phyloP scores from a whole-genome alignment of 75 land plant species.

The Pinus tabuliformis region DNA sequence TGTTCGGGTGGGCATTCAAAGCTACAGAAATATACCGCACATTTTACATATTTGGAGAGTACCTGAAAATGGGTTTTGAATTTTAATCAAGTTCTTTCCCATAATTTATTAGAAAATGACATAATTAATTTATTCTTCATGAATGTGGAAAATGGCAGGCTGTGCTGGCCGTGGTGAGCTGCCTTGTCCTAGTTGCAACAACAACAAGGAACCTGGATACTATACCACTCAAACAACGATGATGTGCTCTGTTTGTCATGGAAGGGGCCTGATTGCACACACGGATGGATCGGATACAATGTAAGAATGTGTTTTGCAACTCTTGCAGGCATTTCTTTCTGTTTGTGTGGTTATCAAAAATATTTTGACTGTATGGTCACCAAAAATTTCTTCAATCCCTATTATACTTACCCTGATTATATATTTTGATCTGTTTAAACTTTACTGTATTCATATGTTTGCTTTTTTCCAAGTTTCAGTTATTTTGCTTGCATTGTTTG shows the following conservation, averaged over 20 bases:
- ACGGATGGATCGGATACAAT: constrained; percentile 94
- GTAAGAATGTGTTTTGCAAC: constrained; percentile 32
- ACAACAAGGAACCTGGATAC: constrained; percentile 56
- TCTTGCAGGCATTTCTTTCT: background rate
- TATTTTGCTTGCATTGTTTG: constrained; percentile 6
- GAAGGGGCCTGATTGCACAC: constrained; percentile 95
- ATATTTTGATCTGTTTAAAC: background rate
- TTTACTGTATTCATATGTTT: background rate
- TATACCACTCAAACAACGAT: constrained; percentile 62
- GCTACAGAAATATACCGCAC: background rate
- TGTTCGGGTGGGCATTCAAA: constrained; percentile 62
- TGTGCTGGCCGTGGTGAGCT: constrained; percentile 76
- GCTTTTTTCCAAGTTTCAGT: background rate
- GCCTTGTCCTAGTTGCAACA: constrained; percentile 72
- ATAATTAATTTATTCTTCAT: too few relatives aligned
- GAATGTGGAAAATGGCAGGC: constrained; percentile 32
- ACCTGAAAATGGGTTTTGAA: background rate
- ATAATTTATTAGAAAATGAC: constrained; percentile 1
- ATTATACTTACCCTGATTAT: background rate
- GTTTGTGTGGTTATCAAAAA: background rate
- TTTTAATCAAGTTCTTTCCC: background rate
- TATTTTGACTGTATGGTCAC: background rate
- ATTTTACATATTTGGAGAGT: background rate
- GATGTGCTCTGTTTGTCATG: constrained; percentile 68
- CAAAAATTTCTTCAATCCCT: background rate